Percentiles rank a stretch among this genome's conserved stretches.
phyloP scores from a whole-genome alignment of 192 early-diverging fungal species.

The Piromyces sp. region DNA sequence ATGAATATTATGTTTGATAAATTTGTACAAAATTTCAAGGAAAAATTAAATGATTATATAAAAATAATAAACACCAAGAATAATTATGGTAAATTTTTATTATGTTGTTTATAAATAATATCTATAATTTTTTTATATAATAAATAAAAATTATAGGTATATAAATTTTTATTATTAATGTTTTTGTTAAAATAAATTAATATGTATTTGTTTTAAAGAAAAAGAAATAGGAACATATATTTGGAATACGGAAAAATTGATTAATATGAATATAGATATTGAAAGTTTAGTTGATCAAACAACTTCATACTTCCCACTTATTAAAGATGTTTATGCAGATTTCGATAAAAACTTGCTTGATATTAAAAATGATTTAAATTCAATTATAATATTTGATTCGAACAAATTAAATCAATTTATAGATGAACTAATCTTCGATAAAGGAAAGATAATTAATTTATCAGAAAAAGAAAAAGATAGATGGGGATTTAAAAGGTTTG shows the following conservation, averaged over 20 bases:
- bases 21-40: neutral
- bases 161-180: no score
- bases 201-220: no score
- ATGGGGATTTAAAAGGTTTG: neutral
- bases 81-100: neutral
- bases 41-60: neutral
- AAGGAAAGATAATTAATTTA: neutral
- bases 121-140: no score
- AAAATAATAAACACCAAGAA: neutral
- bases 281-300: neutral
- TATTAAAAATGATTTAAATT: neutral
- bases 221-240: neutral
- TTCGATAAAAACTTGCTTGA: neutral
- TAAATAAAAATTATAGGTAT: no score
- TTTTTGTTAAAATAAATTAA: no score
- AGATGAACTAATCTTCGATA: neutral
- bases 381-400: neutral
- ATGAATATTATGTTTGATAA: neutral
- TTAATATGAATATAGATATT: neutral
- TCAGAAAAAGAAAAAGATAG: neutral
- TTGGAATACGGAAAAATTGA: neutral
- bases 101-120: no score
- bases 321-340: neutral
- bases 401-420: neutral
- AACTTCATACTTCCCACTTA: neutral